Evolutionary conservation across 2,329 filamentous ascomycete species (phyloP).

Genomic region (Sarocladium kiliense): DNA sequence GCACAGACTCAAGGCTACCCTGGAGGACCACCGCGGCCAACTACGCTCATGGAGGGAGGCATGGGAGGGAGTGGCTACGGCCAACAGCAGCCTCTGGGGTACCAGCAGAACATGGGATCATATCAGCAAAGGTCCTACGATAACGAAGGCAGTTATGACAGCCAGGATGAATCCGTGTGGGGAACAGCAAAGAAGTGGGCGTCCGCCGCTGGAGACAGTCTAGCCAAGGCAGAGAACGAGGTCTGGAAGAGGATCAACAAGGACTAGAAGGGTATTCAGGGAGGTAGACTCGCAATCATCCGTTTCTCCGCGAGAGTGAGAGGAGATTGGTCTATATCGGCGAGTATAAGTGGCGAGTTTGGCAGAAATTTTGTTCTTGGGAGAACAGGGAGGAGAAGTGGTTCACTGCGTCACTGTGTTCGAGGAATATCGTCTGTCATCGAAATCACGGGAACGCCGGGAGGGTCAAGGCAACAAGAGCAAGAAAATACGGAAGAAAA

Average conservation of each 20-base stretch:
- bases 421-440: not conserved
- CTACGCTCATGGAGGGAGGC: conserved; percentile 20
- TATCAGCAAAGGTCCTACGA: conserved; percentile 11
- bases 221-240: conserved; percentile 54
- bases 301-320: not conserved
- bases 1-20: conserved; percentile 18
- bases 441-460: not conserved
- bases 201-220: conserved; percentile 48
- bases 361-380: not conserved
- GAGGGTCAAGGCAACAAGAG: not conserved
- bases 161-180: conserved; percentile 45
- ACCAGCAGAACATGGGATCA: conserved; percentile 43
- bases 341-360: not conserved
- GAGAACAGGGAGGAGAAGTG: not conserved
- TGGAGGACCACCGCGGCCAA: conserved; percentile 17
- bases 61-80: conserved; percentile 26
- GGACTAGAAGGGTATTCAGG: conserved; percentile 35
- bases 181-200: conserved; percentile 53
- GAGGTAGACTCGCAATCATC: not conserved
- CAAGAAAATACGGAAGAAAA: not conserved
- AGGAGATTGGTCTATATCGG: not conserved
- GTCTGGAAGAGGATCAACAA: conserved; percentile 61
- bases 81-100: conserved; percentile 47
- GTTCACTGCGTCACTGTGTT: not conserved
- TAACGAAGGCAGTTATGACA: conserved; percentile 18